A percentile compares a stretch with the other conserved stretches of the same genome.
Evolutionary conservation across 2,329 filamentous ascomycete species (phyloP).

Genomic region (Onygena corvina): DNA sequence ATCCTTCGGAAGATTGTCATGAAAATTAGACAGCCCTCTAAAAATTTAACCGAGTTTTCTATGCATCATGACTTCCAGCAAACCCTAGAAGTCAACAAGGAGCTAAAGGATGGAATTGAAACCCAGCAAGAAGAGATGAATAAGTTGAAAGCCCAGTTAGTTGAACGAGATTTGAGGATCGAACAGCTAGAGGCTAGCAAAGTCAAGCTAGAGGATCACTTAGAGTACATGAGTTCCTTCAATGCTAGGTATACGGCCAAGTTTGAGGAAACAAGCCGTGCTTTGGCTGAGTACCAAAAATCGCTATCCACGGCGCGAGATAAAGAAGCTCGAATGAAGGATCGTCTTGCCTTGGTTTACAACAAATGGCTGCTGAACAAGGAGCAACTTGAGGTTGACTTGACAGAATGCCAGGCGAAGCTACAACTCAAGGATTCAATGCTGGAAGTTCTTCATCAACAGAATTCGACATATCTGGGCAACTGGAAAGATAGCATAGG

Average conservation of each 20-base stretch:
- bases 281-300: not conserved
- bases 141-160: not conserved
- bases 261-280: not conserved
- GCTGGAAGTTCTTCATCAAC: not conserved
- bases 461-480: not conserved
- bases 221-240: not conserved
- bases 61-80: slow-evolving; percentile 3
- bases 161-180: not conserved
- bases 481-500: slow-evolving; percentile 7
- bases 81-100: slow-evolving; percentile 1
- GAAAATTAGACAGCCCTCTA: not conserved
- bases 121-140: not conserved
- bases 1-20: slow-evolving; percentile 4
- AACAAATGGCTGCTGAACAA: slow-evolving; percentile 7
- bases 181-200: not conserved
- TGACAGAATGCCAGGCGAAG: not conserved
- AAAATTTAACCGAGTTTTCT: not conserved
- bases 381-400: not conserved
- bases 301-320: not conserved
- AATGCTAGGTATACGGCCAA: not conserved
- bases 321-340: not conserved
- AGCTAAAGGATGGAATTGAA: not conserved
- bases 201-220: not conserved
- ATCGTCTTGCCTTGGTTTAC: not conserved
- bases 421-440: slow-evolving; percentile 1